Base-by-base conservation (phyloP, 2,329 filamentous ascomycete species). In the Penicillium glabrum region DNA sequence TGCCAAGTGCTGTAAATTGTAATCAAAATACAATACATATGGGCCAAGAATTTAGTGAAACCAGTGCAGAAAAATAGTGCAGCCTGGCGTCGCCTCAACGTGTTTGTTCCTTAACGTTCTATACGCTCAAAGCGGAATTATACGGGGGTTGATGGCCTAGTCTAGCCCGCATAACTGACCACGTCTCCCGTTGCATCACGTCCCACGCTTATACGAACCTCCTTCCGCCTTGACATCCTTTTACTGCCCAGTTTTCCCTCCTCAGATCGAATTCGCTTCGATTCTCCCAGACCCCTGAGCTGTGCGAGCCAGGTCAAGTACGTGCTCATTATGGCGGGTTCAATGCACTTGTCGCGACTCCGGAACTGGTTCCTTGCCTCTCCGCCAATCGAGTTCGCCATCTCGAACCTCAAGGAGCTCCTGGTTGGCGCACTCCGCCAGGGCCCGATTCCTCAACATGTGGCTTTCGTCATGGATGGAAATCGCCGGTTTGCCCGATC, bases 401-500 rank as follows among this genome's bases (percentile, higher is more conserved):
- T 96, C 58, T 86, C 85, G 58, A 86, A 88, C 67, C 77, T 96
- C 21, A 87, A 91, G 61, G 90, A 96, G 72, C 80, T 96, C 50
- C 82, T 98, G 61, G 95, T 99, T 66, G 91, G 91, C 53, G 89
- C 93, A 49, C 79, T 98, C 53, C 88, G 88, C 70, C 93, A 97
- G 76, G 95, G 95, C 0, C 91, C 92, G 2, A 89, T 99, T 54
- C 95, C 95, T 10, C 88, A 91, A 69, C 95, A 99, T 85, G 86
- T 99, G 59, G 95, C 95, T n/a, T 99, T 99, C 71, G 93, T 97
- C 67, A 99, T 99, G 95, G 95, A 99, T 73, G 95, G 95, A 54
- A 99, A 99, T 77, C 82, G 95, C 68, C 89, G 95, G 46, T 99
- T 96, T 79, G 95, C 95, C 14, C 85, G 90, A 60, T 89, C 83